Evolutionary conservation across 2,329 filamentous ascomycete species (phyloP).

Genomic region (Penicillium italicum): DNA sequence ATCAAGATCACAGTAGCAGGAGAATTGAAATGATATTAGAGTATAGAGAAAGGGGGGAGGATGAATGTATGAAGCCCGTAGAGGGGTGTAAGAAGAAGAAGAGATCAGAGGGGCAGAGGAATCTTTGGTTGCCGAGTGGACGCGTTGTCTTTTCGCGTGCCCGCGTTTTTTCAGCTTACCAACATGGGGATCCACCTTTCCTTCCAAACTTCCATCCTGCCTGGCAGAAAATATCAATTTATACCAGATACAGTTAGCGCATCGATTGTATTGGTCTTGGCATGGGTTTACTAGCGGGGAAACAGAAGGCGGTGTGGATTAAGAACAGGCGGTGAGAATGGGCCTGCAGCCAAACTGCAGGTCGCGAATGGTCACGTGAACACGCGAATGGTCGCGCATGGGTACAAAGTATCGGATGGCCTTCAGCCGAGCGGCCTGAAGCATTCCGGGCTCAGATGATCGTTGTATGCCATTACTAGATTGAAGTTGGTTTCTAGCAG

Average conservation of each 20-base stretch:
- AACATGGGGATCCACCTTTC: constrained; percentile 1
- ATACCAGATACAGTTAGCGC: background rate
- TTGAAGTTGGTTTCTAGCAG: background rate
- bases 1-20: constrained; percentile 21
- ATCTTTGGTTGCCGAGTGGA: constrained; percentile 11
- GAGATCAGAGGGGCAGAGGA: constrained; percentile 25
- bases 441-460: constrained; percentile 22
- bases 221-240: constrained; percentile 1
- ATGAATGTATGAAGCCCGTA: constrained; percentile 11
- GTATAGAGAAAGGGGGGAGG: constrained; percentile 11
- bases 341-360: constrained; percentile 8
- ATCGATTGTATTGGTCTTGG: background rate
- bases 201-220: background rate
- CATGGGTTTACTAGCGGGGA: constrained; percentile 1
- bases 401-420: constrained; percentile 4
- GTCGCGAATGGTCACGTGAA: constrained; percentile 23
- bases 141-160: constrained; percentile 16
- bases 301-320: constrained; percentile 18
- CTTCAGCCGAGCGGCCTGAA: constrained; percentile 7
- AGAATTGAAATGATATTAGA: constrained; percentile 6
- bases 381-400: constrained; percentile 10
- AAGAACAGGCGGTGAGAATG: constrained; percentile 8
- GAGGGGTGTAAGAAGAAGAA: constrained; percentile 23
- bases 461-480: background rate
- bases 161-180: constrained; percentile 18